phyloP scores from a whole-genome alignment of 495 filamentous ascomycete genomes.

The Podospora appendiculata region DNA sequence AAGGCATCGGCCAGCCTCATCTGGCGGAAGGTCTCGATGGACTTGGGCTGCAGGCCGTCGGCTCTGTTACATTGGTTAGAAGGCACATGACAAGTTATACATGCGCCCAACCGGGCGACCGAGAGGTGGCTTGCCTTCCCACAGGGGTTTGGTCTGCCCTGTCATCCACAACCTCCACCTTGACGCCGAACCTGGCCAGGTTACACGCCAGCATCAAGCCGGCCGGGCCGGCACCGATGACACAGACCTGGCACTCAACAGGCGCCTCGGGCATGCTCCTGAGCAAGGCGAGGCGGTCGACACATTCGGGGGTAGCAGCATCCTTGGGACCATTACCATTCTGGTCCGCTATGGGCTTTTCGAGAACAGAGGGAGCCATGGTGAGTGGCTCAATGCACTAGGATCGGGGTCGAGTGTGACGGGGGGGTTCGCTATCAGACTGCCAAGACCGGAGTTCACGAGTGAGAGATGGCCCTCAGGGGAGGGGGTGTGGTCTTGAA shows the following conservation, averaged over 20 bases:
- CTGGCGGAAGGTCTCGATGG: slow-evolving; percentile 44
- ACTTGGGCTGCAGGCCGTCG: slow-evolving; percentile 60
- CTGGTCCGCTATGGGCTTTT: slow-evolving; percentile 20
- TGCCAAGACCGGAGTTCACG: not conserved
- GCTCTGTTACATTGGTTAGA: slow-evolving; percentile 30
- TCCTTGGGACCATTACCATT: slow-evolving; percentile 12
- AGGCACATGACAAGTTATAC: not conserved
- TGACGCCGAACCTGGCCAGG: slow-evolving; percentile 57
- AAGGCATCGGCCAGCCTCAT: slow-evolving; percentile 58
- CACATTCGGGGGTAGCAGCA: slow-evolving; percentile 8
- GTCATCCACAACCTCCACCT: slow-evolving; percentile 54
- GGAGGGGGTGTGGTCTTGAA: not conserved
- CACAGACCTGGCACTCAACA: slow-evolving; percentile 45
- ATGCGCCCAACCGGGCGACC: not conserved
- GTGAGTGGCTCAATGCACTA: not conserved
- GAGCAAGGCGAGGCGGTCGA: slow-evolving; percentile 27
- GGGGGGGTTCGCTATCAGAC: not conserved
- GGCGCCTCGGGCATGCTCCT: slow-evolving; percentile 29
- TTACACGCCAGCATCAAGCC: slow-evolving; percentile 67
- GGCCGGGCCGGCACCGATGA: slow-evolving; percentile 64
- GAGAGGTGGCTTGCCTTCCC: slow-evolving; percentile 33
- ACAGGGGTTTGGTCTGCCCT: slow-evolving; percentile 52
- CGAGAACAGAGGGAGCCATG: slow-evolving; percentile 22
- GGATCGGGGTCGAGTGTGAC: not conserved
- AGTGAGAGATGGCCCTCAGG: not conserved